Conservation (phyloP, 495 filamentous ascomycete genomes). For the Chlorociboria aeruginascens region DNA sequence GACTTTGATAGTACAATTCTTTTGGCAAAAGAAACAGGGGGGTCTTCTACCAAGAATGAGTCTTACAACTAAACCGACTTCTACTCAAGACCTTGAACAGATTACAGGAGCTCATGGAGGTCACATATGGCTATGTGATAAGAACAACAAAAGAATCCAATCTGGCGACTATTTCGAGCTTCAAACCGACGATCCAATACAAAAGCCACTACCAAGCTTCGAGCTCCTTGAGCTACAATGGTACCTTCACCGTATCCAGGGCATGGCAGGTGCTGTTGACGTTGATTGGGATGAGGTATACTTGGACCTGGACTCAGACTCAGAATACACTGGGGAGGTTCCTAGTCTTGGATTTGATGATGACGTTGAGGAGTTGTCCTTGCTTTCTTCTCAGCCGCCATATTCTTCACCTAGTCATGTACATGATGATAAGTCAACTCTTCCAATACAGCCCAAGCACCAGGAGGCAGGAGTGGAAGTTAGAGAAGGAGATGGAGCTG, state of each 20-base stretch:
- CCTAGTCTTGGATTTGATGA: neutral
- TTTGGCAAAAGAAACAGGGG: conserved; percentile 13
- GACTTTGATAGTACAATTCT: conserved; percentile 14
- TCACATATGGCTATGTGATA: neutral
- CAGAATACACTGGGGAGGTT: neutral
- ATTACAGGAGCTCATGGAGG: neutral
- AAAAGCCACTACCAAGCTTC: conserved; percentile 11
- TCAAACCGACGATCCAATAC: conserved; percentile 9
- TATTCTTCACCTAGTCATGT: too few relatives aligned
- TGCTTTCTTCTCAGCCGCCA: neutral
- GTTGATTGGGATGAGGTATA: neutral
- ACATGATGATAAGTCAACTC: conserved; percentile 1
- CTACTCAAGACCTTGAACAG: neutral
- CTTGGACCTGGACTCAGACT: neutral
- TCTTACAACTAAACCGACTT: conserved; percentile 6
- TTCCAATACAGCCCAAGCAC: neutral
- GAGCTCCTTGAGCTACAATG: conserved; percentile 12
- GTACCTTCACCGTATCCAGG: conserved; percentile 6
- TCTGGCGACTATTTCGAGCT: conserved; percentile 9
- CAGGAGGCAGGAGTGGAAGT: neutral
- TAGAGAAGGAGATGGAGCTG: too few relatives aligned
- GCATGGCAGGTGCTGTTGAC: conserved; percentile 11
- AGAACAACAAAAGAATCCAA: neutral
- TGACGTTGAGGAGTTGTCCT: conserved; percentile 2
- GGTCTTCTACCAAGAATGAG: conserved; percentile 3